phyloP scores from a whole-genome alignment of 352 stramenopile genomes.

The Nothophytophthora sp. region DNA sequence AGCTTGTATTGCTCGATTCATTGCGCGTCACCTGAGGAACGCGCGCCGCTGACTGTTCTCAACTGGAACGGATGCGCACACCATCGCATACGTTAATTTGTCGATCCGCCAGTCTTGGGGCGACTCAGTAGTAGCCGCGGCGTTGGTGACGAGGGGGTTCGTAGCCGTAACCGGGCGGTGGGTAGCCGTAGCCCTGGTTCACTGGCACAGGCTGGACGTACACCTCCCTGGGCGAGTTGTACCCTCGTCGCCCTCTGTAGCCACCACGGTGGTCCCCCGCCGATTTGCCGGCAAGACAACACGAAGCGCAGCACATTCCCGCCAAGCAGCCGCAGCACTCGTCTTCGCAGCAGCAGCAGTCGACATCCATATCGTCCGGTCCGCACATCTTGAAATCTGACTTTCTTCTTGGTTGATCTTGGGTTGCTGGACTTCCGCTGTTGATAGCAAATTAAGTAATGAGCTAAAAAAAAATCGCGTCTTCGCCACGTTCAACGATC shows the following conservation, averaged over 20 bases:
- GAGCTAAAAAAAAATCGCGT: no score
- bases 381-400: background rate
- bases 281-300: background rate
- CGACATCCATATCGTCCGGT: background rate
- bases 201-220: slow-evolving; percentile 2
- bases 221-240: slow-evolving; percentile 1
- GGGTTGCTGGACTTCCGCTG: background rate
- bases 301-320: background rate
- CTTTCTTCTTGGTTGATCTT: background rate
- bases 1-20: no score
- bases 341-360: slow-evolving; percentile 2
- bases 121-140: background rate
- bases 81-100: no score
- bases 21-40: no score
- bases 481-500: no score
- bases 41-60: no score
- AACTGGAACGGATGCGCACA: no score
- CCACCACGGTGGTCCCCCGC: background rate
- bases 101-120: no score
- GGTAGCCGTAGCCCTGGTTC: background rate
- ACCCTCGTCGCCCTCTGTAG: background rate
- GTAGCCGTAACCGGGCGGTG: background rate
- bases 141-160: background rate
- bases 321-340: slow-evolving; percentile 1
- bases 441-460: background rate